Evolutionary conservation across 495 filamentous ascomycete genomes (phyloP).

Genomic region (Letharia columbiana): DNA sequence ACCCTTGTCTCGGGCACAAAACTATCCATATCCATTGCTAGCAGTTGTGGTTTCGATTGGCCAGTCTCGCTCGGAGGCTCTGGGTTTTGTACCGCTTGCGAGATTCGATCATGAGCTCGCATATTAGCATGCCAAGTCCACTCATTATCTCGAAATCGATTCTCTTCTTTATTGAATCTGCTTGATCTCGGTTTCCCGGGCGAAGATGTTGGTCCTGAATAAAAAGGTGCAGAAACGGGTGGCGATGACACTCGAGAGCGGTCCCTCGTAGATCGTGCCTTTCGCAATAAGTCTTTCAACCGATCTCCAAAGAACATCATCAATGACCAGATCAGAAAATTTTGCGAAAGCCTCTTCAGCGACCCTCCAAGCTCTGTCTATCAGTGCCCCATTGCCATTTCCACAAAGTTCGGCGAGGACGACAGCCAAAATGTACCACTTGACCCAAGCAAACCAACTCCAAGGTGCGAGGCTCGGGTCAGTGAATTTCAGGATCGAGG

Average conservation of each 20-base stretch:
- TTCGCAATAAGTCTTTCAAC: conserved; percentile 9
- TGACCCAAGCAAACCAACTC: conserved; percentile 14
- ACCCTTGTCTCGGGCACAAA: background rate
- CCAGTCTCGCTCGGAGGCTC: background rate
- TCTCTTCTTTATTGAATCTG: background rate
- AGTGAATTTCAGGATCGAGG: background rate
- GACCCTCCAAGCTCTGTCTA: conserved; percentile 11
- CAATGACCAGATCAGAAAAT: background rate
- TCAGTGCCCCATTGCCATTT: background rate
- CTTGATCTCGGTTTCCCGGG: background rate
- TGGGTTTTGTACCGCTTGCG: background rate
- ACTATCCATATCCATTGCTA: background rate
- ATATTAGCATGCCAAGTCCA: background rate
- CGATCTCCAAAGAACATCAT: conserved; percentile 6
- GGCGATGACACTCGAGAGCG: background rate
- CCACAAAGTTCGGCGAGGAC: conserved; percentile 14
- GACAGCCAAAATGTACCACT: conserved; percentile 15
- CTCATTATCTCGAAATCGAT: background rate
- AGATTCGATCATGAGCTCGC: background rate
- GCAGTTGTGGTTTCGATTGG: background rate
- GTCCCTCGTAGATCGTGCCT: conserved; percentile 6
- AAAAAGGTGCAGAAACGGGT: background rate
- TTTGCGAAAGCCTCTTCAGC: conserved; percentile 1
- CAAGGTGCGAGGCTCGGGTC: background rate
- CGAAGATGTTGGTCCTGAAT: background rate